Evolutionary conservation across 768 basidiomycete species (phyloP).

Genomic region (Suillus americanus): DNA sequence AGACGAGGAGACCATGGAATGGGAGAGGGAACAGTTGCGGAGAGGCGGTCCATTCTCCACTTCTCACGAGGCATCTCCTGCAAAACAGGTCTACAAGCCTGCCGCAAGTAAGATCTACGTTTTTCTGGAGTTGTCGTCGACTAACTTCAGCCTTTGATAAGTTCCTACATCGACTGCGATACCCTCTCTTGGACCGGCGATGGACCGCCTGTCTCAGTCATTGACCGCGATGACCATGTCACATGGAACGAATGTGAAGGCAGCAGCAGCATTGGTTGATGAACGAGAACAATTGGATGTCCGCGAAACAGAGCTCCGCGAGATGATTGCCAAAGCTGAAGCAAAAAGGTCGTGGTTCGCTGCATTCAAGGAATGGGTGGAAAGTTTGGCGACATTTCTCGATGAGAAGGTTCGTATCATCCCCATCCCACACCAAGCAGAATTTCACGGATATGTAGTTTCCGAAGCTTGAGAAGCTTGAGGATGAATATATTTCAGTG

Average conservation of each 20-base stretch:
- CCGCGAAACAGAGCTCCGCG: constrained; percentile 72
- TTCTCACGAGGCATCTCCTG: constrained; percentile 31
- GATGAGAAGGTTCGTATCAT: constrained; percentile 72
- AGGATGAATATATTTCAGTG: constrained; percentile 71
- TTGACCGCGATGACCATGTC: constrained; percentile 64
- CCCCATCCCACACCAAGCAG: not conserved
- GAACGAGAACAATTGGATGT: constrained; percentile 65
- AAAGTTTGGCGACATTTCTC: constrained; percentile 79
- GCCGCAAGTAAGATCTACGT: constrained; percentile 56
- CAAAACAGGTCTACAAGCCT: constrained; percentile 65
- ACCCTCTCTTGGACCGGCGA: constrained; percentile 61
- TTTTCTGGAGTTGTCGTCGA: constrained; percentile 6
- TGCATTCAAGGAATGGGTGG: constrained; percentile 77
- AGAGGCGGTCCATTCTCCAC: constrained; percentile 63
- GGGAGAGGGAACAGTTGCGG: constrained; percentile 83
- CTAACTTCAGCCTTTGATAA: constrained; percentile 29
- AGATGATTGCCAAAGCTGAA: constrained; percentile 73
- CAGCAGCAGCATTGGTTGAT: constrained; percentile 55
- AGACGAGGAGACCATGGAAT: constrained; percentile 82
- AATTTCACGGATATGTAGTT: constrained; percentile 47
- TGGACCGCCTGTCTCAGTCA: constrained; percentile 59
- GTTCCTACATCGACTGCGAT: constrained; percentile 67
- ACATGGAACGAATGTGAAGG: constrained; percentile 59
- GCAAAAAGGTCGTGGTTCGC: constrained; percentile 80
- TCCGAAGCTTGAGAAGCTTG: constrained; percentile 74